Base-by-base conservation (phyloP, 805 yeast species). In the Teunomyces kruisii region DNA sequence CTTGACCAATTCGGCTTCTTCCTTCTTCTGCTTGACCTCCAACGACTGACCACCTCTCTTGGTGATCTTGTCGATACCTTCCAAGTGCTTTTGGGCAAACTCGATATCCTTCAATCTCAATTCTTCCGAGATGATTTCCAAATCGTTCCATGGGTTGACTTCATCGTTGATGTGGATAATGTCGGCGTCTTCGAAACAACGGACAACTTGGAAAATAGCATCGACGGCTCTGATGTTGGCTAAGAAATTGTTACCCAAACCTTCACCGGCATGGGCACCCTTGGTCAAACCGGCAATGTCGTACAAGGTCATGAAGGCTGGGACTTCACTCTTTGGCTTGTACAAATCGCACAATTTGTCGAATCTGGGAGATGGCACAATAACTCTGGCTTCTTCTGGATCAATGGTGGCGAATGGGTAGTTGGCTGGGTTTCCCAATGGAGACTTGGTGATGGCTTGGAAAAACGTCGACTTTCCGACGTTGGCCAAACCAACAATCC, bases 251-350 rank as follows among this genome's bases (percentile, higher is more conserved):
- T 94, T 94, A 64, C 99, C 99, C 55, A 94, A 81, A 66, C 99
- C 99, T 72, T 90, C 97, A 68, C 98, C 98, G 44, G 87, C 85
- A 49, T 89, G 83, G 31, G 98, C 97, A 72, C 97, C 97, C 72
- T 88, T 88, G 54, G 98, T 92, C 65, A 94, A 78, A 68, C 99
- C 99, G 48, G 99, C 99, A 70, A 94, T 94, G 74, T 94, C 99
- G 62, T 88, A 90, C 47, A 94, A 83, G 47, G 97, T 92, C 68
- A 92, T 82, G 64, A 78, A 84, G 13, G 98, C 97, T 48, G 97
- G 97, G 48, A 92, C 90, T 64, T 82, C 82, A 57, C 86, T 79
- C 59, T 88, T 86, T 49, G 97, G 92, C 48, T 80, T 78, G 78
- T 89, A 94, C 59, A 86, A 70, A 42, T 79, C 79, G 58, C 80